Percentiles rank a stretch among this genome's conserved stretches.
phyloP scores from a whole-genome alignment of 805 yeast genomes.

The Zygosaccharomyces bisporus region DNA sequence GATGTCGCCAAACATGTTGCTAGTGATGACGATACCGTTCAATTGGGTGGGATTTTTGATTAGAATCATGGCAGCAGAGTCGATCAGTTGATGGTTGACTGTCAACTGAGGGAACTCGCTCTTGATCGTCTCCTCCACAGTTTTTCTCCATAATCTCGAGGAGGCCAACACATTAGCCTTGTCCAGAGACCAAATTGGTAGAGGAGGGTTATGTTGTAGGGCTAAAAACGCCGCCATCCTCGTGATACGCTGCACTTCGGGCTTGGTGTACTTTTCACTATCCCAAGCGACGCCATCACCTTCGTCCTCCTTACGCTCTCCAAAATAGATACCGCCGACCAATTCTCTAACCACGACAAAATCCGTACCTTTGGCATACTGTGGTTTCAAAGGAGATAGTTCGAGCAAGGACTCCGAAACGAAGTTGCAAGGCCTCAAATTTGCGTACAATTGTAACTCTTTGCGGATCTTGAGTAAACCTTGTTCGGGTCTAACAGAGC shows the following conservation, averaged over 20 bases:
- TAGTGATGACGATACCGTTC: constrained; percentile 89
- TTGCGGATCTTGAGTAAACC: constrained; percentile 92
- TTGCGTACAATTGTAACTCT: constrained; percentile 90
- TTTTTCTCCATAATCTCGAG: constrained; percentile 92
- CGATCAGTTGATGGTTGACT: constrained; percentile 91
- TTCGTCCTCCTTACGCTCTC: constrained; percentile 89
- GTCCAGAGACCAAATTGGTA: constrained; percentile 93
- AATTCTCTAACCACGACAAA: constrained; percentile 92
- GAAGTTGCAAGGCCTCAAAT: constrained; percentile 94
- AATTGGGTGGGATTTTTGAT: constrained; percentile 86
- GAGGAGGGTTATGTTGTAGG: constrained; percentile 86
- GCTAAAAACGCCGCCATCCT: constrained; percentile 99
- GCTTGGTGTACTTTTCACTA: constrained; percentile 85
- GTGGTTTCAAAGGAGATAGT: constrained; percentile 82
- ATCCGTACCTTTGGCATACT: constrained; percentile 85
- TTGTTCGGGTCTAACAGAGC: constrained; percentile 94
- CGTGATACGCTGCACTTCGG: constrained; percentile 92
- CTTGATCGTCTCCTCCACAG: constrained; percentile 77
- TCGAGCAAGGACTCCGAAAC: constrained; percentile 79
- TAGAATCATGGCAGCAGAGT: constrained; percentile 97
- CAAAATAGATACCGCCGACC: constrained; percentile 97
- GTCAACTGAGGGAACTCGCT: constrained; percentile 87
- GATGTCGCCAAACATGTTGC: constrained; percentile 98
- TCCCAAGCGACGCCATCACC: constrained; percentile 87
- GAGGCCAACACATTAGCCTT: constrained; percentile 97